Base-by-base conservation (phyloP, 495 filamentous ascomycete genomes). In the Annulohypoxylon nitens region DNA sequence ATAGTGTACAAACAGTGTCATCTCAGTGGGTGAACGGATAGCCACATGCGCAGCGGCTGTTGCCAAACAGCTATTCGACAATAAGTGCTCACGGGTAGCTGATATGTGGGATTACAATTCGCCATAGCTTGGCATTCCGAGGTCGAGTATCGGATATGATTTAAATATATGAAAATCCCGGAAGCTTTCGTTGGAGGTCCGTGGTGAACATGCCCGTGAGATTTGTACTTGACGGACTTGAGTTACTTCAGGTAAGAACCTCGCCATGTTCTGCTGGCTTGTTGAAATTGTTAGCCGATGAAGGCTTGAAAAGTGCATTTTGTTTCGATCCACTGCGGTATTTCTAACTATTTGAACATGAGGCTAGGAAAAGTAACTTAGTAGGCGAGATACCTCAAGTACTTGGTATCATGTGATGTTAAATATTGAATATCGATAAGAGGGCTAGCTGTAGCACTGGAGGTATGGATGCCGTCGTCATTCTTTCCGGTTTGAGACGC, bases 401-500 rank as follows among this genome's bases (percentile, higher is more conserved):
- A 23, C 20, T 23, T 23, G 34, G 25, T 23, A 54, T 61, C 69
- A 72, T 67, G 54, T 65, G 62, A 64, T 65, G 34, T 9, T 1
- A 16, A 16, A 47, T 65, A 47, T 14, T 2, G 11, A 55, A 39
- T 70, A 72, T 69, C 61, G 63, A 72, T 53, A 61, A 58, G 20
- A 39, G n/a, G 20, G 33, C 33, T 55, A 64, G 12, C 8, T 64
- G 25, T 23, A 23, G 20, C 20, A 23, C 20, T 23, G 20, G 20
- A 23, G 20, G 20, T 23, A 20, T 58, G 64, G 61, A 61, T 47
- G 63, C 45, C 60, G 60, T 73, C 71, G 71, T 73, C 71, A 73
- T 73, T 64, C 26, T 51, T 54, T 61, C 61, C 30, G 33, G 14
- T 41, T 64, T 23, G 30, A 69, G 54, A 64, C 50, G 43, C 33